Conservation (phyloP, 768 basidiomycete genomes). For the Suillus cothurnatus region DNA sequence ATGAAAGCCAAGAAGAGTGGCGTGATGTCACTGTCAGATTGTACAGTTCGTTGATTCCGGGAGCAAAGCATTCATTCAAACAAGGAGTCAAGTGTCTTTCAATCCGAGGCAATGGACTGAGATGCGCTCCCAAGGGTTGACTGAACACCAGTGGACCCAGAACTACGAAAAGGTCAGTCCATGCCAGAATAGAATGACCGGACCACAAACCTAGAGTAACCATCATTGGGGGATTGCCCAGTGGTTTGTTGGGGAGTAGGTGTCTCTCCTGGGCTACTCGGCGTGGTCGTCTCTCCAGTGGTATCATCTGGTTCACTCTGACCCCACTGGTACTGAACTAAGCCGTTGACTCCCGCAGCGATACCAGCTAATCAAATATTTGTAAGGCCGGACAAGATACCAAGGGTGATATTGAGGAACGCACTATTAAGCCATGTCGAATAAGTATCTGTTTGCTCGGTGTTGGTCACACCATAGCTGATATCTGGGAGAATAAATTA, state of each 20-base stretch:
- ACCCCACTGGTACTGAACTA: conserved; percentile 49
- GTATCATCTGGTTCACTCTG: too few relatives aligned
- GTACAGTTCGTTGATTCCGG: conserved; percentile 3
- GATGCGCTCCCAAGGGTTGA: conserved; percentile 32
- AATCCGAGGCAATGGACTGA: conserved; percentile 39
- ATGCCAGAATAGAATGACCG: conserved; percentile 5
- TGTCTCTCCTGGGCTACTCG: conserved; percentile 26
- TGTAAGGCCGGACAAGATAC: neutral
- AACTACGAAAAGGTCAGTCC: conserved; percentile 19
- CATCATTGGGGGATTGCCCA: conserved; percentile 66
- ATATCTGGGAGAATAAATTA: conserved; percentile 17
- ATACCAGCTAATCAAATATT: conserved; percentile 39
- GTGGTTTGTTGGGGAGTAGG: conserved; percentile 35
- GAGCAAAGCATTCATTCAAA: neutral
- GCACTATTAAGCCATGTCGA: conserved; percentile 52
- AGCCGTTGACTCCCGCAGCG: conserved; percentile 33
- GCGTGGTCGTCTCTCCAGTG: conserved; percentile 19
- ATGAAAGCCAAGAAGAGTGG: neutral
- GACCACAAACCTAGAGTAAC: conserved; percentile 46
- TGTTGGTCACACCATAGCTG: conserved; percentile 52
- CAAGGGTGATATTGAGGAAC: conserved; percentile 14
- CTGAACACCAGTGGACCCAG: conserved; percentile 30
- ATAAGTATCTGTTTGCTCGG: conserved; percentile 56
- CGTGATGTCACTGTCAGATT: neutral
- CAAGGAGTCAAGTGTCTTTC: neutral